Evolutionary conservation across 345 rosid genomes (phyloP), one percentile per base, ranked within the genome.

Genomic region (Citrus reticulata): DNA sequence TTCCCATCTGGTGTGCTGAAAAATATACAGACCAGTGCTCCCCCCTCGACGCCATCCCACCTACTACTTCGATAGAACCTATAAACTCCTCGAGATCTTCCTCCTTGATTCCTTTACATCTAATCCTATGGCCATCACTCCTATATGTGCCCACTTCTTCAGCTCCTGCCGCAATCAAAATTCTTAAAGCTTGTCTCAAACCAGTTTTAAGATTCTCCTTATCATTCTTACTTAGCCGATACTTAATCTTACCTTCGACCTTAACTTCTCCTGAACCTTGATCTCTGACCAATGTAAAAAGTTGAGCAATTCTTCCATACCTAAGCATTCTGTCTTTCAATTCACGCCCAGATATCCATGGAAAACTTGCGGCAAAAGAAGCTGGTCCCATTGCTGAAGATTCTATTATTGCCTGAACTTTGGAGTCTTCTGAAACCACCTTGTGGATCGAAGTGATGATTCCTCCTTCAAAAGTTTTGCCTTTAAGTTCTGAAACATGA

Each of bases 1-100:
- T 89, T 66, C 95, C 93, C 87, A 95, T 88, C 82, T 90, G 98
- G 79, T 92, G 95, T 6, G 93, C 95, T 0, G 95, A 82, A 27
- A 81, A 37, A 29, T 83, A 88, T 46, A 77, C 2, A 27, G 76
- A 83, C 91, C 97, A 91, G 20, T 81, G 32, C 71, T 87, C 87
- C 2, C 83, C 88, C 79, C 63, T 76, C 0, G 97, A 91, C 4
- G 40, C 34, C 13, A 84, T 71, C 65, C 94, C 97, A 25, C 89
- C 84, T 0, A 80, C 76, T 0, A 74, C 29, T 0, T 79, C 35
- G 16, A 91, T 82, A 0, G 87, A 80, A 17, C 83, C 84, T 79
- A 91, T n/a, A 74, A 93, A 91, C 78, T 81, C 86, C 46, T 87
- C 88, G 35, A 91, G 54, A 2, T 89, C 88, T 37, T 79, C 75